Evolutionary conservation across 306 rosid species (phyloP), one percentile per base, ranked within the genome.

Genomic region (Malus sylvestris): DNA sequence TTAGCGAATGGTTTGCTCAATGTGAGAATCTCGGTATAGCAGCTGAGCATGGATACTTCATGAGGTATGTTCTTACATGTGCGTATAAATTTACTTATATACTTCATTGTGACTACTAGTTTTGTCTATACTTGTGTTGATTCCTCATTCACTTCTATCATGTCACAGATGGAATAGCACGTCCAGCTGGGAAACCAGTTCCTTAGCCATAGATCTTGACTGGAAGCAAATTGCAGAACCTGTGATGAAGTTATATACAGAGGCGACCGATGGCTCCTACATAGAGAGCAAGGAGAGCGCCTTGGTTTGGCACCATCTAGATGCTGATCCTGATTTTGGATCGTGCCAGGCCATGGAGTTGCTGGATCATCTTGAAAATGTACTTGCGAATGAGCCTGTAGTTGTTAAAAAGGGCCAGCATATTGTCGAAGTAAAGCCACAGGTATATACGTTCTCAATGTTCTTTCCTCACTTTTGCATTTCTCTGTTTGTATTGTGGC

Each of bases 21-120:
- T 93, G 96, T 67, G 88, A 85, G 80, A 88, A 81, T 81, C 97
- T 93, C 12, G 98, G 98, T 69, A 72, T 93, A 63, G 97, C 98
- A 11, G 98, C 98, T 29, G 98, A 93, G 81, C 98, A 93, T 73
- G 98, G 98, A 62, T 91, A 81, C 83, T 91, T 89, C 78, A 74
- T 81, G 74, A 91, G 96, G 98, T 93, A 85, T 23, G 27, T 49
- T 52, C 53, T 42, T 77, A 23, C 45, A 10, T 53, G 10, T 35
- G 66, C 73, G 18, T 59, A 23, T 27, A 64, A 22, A n/a, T 30
- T n/a, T 51, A 51, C 18, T 51, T 51, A 15, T 51, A 51, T 16
- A 51, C 20, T 51, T 51, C 55, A 51, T 1, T 51, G 55, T 5
- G 49, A n/a, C 4, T 22, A 53, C 46, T 58, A 19, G 65, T 74